A percentile compares a stretch with the other conserved stretches of the same genome.
These are phyloP conservation scores for Syzygium jambos DNA, from an alignment of 345 rosid species.

Conservation along the genomic window DNA sequence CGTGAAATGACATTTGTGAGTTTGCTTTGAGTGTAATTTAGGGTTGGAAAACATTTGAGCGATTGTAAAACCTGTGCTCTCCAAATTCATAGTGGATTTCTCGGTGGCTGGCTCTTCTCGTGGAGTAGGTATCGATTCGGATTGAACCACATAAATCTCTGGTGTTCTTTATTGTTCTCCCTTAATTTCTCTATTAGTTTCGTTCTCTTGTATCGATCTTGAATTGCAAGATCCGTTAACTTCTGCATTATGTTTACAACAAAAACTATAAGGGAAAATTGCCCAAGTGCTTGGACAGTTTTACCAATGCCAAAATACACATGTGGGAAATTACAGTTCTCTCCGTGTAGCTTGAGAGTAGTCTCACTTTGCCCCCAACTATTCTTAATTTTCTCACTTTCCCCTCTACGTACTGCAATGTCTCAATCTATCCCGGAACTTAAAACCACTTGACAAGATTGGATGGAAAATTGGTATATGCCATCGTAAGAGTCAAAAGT, in stretches of 20 bases:
- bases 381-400: background rate
- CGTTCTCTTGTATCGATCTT: background rate
- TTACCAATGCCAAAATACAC: background rate
- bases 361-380: background rate
- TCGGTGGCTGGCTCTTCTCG: background rate
- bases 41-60: background rate
- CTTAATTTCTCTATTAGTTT: background rate
- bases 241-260: background rate
- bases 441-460: background rate
- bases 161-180: fast-evolving
- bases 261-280: background rate
- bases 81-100: background rate
- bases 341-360: background rate
- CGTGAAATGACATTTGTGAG: background rate
- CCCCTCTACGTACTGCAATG: background rate
- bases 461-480: background rate
- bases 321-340: background rate
- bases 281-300: background rate
- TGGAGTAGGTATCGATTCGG: background rate
- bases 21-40: background rate
- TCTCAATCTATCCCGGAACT: background rate
- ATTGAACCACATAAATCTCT: background rate
- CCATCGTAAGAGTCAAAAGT: background rate
- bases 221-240: background rate
- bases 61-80: background rate